Evolutionary conservation across 2,329 filamentous ascomycete genomes (phyloP), one percentile per base, ranked within the genome.

Genomic region (Colletotrichum viniferum): DNA sequence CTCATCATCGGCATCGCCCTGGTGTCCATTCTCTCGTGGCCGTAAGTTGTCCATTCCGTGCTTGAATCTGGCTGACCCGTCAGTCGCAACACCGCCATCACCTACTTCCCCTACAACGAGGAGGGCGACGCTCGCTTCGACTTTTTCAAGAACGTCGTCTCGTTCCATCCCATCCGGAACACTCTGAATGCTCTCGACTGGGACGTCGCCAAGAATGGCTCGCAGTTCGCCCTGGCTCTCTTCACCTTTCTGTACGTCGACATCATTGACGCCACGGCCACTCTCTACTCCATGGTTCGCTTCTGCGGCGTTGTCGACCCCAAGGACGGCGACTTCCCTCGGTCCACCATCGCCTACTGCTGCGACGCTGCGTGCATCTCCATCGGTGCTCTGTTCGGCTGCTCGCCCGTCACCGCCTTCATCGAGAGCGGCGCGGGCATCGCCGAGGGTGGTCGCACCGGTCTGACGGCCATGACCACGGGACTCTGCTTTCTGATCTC

Each of bases 171-270:
- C 0, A 94, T 95, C 79, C 79, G 89, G 74, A 87, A 89, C 70
- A 91, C 90, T 1, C 86, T 95, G 30, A 90, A 87, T 55, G 91
- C 89, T 4, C 91, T 94, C 75, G 87, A 94, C 76, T 95, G 93
- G 93, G 85, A 91, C 64, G 85, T 95, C 13, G 79, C 82, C 7
- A 84, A 85, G 12, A 87, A 89, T 38, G 88, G 88, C 7, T 88
- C 88, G 1, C 91, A 94, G 77, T 95, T 95, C 80, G 90, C 89
- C 12, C 86, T 95, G 5, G 93, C 94, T 0, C 89, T 95, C 68
- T 92, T 95, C 80, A 95, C 94, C 2, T 95, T 96, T 81, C 88
- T 96, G 4, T 95, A 95, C 75, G 94, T 96, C 66, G 94, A 95
- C 79, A 94, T 95, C 78, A 92, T 96, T 75, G 94, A 96, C 81